Base-by-base conservation (phyloP, 108 stramenopile species). In the Nitzschia sp. region DNA sequence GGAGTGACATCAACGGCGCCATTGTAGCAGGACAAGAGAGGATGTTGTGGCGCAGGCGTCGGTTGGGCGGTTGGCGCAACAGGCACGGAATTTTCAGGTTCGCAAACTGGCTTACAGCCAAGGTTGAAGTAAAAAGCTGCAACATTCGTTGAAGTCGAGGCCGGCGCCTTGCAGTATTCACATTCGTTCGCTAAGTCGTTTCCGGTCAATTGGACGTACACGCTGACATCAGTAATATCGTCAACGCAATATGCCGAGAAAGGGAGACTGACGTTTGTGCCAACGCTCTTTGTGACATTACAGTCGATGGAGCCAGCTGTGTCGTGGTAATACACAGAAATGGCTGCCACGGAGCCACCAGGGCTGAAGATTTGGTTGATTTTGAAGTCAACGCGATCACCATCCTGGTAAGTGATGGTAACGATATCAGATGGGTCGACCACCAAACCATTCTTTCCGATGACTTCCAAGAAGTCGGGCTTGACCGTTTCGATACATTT, bases 281-380 rank as follows among this genome's bases (percentile, higher is more conserved):
- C 16, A 38, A 60, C 21, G 6, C 38, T 28, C 33, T 19, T 35
- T 6, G 8, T 31, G 35, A 38, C 58, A 60, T 60, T 21, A 23
- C 58, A 60, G n/a, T 60, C 58, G 21, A 60, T 38, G 17, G 58
- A 60, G 16, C 58, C 58, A 6, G 9, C 58, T 11, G 34, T 31
- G 30, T 60, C 58, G 35, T 38, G 58, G 35, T 60, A 60, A 22
- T 60, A 31, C 33, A 60, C 36, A 38, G 58, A 60, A 35, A 60
- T 2, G 4, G 38, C 58, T 8, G 6, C 19, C 2, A 60, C 58
- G n/a, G n/a, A n/a, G 2, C 6, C 13, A 21, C 17, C 19, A 22
- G 35, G 26, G 28, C 29, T n/a, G 35, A 60, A 60, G 21, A 60
- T 21, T 60, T 60, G 58, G 17, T 60, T 60, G 58, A 60, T 31